Evolutionary conservation across 2,329 filamentous ascomycete genomes (phyloP), one percentile per base, ranked within the genome.

Genomic region (Phyllosticta capitalensis): DNA sequence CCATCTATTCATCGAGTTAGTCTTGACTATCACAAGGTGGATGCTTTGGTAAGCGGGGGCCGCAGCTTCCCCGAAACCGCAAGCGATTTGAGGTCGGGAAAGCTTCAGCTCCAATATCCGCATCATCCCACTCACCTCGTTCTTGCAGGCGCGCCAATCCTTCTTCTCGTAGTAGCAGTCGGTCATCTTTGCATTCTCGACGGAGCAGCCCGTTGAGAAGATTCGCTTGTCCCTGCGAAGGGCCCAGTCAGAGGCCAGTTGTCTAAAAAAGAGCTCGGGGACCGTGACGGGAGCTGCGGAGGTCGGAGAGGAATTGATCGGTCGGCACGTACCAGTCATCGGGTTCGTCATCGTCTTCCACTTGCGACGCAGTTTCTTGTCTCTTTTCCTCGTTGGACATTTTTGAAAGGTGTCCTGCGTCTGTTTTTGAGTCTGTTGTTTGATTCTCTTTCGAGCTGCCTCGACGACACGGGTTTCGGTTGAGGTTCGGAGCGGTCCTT

Each of bases 141-240:
- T 80, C 70, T 88, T 88, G 75, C 94, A 99, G 61, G 82, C 80
- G 66, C 94, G 81, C 92, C 94, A 99, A 72, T 99, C 94, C 72
- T 92, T 96, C 81, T 92, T 96, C 59, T 92, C 90, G 70, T 84
- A 96, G 74, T 95, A 96, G 75, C 94, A 99, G 72, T 97, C 90
- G 38, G 91, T 96, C 85, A 99, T 83, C 69, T 85, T 92, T 58
- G 83, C 78, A 69, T 97, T 96, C 55, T 61, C 76, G 95, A 92
- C 86, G 74, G 91, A 84, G 70, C 92, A 97, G 61, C 92, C 94
- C 2, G 92, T 97, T 78, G 90, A 96, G 78, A 90, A 95, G 74
- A 97, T 97, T 71, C 94, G 83, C 82, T 96, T 92, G 78, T 97
- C 92, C 92, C 92, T 97, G 71, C 61, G 66, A 65, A 26, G 67